Evolutionary conservation across 257 asterid genomes (phyloP), one percentile per base, ranked within the genome.

Genomic region (Nicotiana sylvestris): DNA sequence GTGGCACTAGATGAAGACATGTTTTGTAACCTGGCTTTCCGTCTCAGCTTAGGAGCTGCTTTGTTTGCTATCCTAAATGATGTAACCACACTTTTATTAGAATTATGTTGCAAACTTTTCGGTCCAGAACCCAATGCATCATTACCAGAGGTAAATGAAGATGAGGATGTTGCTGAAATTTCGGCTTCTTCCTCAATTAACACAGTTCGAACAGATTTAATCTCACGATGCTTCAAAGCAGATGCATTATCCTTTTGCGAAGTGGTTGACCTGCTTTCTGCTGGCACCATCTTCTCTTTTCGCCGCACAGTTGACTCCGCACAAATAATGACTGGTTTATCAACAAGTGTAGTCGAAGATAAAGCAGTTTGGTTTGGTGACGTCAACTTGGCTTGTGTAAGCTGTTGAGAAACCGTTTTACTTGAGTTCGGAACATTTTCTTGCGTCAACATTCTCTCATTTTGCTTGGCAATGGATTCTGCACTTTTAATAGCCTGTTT

Each of bases 11-110:
- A 84, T 35, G 96, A 84, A 83, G 95, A 74, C 72, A 82, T 83
- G 29, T 82, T 85, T 81, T 83, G 97, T 83, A 84, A 80, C 84
- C 87, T 91, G 11, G 90, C 83, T 82, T 94, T 95, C 76, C 91
- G 86, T 70, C 90, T 88, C 84, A 62, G 82, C 89, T 88, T 94
- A 17, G 93, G 90, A 18, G 90, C 87, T 46, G 90, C 81, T 85
- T 87, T 92, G 65, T 88, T 89, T 2, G 84, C 86, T 32, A 76
- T 87, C 85, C 86, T 87, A 82, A 77, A 62, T 67, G 93, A 85
- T 66, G 87, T 39, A 62, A 85, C 87, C 30, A 83, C 76, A 85
- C 78, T 85, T 85, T 86, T 83, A 77, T 56, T 78, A 32, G 84
- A 81, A 81, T 82, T 86, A 49, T 86, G 79, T 61, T 84, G 80